Conservation (phyloP, 176 grass and related monocot genomes). For the Coix lacrymajobi region DNA sequence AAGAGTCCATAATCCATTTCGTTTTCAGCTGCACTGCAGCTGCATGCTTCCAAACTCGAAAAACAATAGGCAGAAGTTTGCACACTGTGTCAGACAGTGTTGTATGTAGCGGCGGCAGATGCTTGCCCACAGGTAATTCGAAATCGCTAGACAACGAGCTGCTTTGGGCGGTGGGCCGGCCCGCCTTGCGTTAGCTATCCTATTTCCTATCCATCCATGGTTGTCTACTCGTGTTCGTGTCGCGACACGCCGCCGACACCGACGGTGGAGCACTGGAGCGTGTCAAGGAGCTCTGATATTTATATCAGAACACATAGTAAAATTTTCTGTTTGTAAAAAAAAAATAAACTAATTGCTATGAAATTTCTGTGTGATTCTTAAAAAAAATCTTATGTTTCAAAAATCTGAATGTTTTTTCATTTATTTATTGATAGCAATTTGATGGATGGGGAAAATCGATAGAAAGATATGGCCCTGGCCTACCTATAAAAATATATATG, state of each 20-base stretch:
- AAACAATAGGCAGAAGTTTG: slow-evolving; percentile 5
- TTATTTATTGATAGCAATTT: no score
- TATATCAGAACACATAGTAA: no score
- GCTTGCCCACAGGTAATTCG: background rate
- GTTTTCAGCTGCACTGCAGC: background rate
- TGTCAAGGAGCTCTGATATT: background rate
- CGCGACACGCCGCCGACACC: no score
- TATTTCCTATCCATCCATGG: no score
- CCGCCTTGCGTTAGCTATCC: background rate
- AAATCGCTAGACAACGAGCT: slow-evolving; percentile 4
- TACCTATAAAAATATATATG: no score
- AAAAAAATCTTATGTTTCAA: no score
- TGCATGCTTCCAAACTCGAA: slow-evolving; percentile 11
- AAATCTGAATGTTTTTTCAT: no score
- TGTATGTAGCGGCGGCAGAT: background rate
- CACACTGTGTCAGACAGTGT: background rate
- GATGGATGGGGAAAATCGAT: no score
- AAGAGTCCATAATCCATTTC: slow-evolving; percentile 8
- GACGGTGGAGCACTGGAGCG: background rate
- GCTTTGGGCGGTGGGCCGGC: slow-evolving; percentile 3
- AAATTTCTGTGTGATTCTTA: no score
- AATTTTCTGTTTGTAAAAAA: no score
- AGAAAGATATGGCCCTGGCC: no score
- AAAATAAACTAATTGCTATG: no score
- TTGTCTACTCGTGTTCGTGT: background rate